phyloP scores from a whole-genome alignment of 768 basidiomycete species.

The Galerina sulciceps region DNA sequence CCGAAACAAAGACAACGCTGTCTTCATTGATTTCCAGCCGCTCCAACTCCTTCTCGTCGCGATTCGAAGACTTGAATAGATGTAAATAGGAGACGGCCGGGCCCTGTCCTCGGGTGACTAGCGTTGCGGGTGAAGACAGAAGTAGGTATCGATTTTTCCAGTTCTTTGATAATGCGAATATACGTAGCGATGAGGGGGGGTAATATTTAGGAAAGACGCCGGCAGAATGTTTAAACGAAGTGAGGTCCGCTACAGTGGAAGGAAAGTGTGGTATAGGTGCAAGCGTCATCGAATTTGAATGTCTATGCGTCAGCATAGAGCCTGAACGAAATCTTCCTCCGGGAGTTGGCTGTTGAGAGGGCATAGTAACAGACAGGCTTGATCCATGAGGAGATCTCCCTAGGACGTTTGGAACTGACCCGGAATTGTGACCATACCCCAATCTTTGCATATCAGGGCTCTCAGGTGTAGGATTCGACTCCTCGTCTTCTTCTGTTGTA shows the following conservation, averaged over 20 bases:
- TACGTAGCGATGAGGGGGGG: constrained; percentile 68
- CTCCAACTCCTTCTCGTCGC: constrained; percentile 73
- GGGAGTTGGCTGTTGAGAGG: constrained; percentile 20
- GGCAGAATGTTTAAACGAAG: constrained; percentile 54
- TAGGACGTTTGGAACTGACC: constrained; percentile 21
- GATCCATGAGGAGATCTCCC: constrained; percentile 36
- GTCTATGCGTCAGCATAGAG: constrained; percentile 40
- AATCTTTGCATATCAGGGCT: constrained; percentile 16
- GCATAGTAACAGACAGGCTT: constrained; percentile 33
- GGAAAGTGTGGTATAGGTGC: constrained; percentile 64
- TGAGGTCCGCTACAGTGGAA: constrained; percentile 53
- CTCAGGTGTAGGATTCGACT: constrained; percentile 24
- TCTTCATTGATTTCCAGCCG: constrained; percentile 77
- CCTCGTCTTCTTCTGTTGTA: constrained; percentile 43
- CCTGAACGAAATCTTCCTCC: constrained; percentile 40
- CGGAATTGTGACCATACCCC: constrained; percentile 23
- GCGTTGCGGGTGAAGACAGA: constrained; percentile 51
- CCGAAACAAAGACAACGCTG: constrained; percentile 76
- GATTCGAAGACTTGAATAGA: constrained; percentile 65
- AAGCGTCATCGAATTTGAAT: constrained; percentile 39
- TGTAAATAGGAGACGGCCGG: constrained; percentile 66
- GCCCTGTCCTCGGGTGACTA: constrained; percentile 37
- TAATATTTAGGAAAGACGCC: constrained; percentile 70
- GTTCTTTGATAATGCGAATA: constrained; percentile 72
- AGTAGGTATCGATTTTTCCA: constrained; percentile 73